Evolutionary conservation across 345 rosid species (phyloP), one percentile per base, ranked within the genome.

Genomic region (Arabidopsis suecica): DNA sequence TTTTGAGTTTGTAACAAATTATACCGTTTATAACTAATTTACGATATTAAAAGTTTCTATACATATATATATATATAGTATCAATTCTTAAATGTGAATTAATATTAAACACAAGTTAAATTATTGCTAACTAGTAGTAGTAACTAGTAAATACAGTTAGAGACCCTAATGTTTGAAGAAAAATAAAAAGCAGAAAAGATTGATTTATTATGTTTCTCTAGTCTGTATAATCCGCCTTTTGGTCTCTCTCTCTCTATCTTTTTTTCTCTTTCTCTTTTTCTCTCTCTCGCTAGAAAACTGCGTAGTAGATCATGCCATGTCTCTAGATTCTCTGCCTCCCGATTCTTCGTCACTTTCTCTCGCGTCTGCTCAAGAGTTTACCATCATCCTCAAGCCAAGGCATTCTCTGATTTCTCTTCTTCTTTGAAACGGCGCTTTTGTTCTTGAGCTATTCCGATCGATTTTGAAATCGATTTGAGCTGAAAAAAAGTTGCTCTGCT

Each of bases 241-340:
- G 53, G 69, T 68, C 78, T 23, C 81, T 76, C 83, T 79, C 61
- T 7, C 44, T 76, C 5, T 47, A 30, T 42, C 6, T 67, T 71
- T 69, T 76, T 76, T 2, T 65, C 50, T 6, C 55, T 69, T 6
- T 50, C 1, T 42, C 34, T 47, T 68, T 76, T 73, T 79, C 59
- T 62, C 60, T 12, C 65, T 61, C 53, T 37, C 25, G 72, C 65
- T 67, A 63, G 83, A 78, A 70, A 78, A 65, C 71, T 81, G 67
- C 41, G 78, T 63, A 74, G 75, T 80, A 75, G 87, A 77, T 83
- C 86, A 71, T 73, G 49, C 65, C 38, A 64, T 42, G 65, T 77
- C 47, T 58, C 71, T 77, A 71, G 80, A 77, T 63, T 77, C 80
- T 83, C 69, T 76, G 28, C 68, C 73, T 61, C 65, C 64, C 69